A percentile compares a stretch with the other conserved stretches of the same genome.
These are phyloP conservation scores for Sporobolomyces phaffii DNA, from an alignment of 768 basidiomycete species.

Conservation along the genomic window DNA sequence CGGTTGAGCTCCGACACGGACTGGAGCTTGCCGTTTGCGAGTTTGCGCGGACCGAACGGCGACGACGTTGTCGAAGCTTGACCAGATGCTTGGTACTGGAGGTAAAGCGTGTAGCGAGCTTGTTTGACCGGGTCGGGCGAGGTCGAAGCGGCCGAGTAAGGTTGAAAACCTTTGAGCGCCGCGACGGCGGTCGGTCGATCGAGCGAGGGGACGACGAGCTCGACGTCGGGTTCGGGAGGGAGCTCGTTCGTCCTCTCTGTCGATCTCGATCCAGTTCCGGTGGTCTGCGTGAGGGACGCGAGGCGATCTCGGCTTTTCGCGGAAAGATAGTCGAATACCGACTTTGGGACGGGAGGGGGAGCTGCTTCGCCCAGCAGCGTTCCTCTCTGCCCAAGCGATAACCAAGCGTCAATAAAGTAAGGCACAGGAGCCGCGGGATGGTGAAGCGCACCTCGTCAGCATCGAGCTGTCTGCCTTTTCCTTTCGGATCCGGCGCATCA, in stretches of 20 bases:
- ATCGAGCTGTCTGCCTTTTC: slow-evolving; percentile 36
- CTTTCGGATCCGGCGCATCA: slow-evolving; percentile 25
- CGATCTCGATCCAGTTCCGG: slow-evolving; percentile 10
- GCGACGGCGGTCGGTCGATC: slow-evolving; percentile 78
- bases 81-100: slow-evolving; percentile 62
- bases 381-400: slow-evolving; percentile 59
- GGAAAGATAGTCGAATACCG: slow-evolving; percentile 91
- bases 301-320: slow-evolving; percentile 84
- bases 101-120: slow-evolving; percentile 73
- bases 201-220: slow-evolving; percentile 56
- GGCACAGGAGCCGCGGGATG: neutral
- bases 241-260: neutral
- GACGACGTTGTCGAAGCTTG: slow-evolving; percentile 50
- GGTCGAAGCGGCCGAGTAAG: slow-evolving; percentile 56
- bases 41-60: slow-evolving; percentile 44
- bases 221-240: slow-evolving; percentile 45
- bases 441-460: slow-evolving; percentile 22
- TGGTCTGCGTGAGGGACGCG: slow-evolving; percentile 42
- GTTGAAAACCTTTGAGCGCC: slow-evolving; percentile 81
- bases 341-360: slow-evolving; percentile 54
- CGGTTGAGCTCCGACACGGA: slow-evolving; percentile 64
- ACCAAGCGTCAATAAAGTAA: slow-evolving; percentile 3
- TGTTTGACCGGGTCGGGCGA: slow-evolving; percentile 66
- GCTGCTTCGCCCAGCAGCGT: slow-evolving; percentile 73
- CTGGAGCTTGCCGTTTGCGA: slow-evolving; percentile 56